Conservation (phyloP, 768 basidiomycete species). For the Calocybe cyanea region DNA sequence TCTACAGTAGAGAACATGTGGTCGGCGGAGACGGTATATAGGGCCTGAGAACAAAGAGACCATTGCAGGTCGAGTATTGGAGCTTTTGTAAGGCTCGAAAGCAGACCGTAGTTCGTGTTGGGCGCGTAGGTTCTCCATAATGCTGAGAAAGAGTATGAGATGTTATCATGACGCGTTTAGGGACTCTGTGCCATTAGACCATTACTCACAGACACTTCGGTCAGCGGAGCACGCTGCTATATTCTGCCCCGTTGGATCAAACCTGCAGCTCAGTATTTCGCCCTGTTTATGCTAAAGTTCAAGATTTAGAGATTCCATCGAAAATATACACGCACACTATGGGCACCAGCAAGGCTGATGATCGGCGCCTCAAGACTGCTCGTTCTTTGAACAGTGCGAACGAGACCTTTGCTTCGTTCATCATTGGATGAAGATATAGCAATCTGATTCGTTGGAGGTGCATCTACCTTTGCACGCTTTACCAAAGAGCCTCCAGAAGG, state of each 20-base stretch:
- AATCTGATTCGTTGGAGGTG: slow-evolving; percentile 57
- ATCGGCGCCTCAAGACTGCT: slow-evolving; percentile 93
- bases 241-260: slow-evolving; percentile 91
- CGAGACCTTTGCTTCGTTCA: slow-evolving; percentile 71
- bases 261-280: slow-evolving; percentile 89
- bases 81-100: slow-evolving; percentile 82
- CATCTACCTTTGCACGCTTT: slow-evolving; percentile 57
- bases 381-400: slow-evolving; percentile 88
- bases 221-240: slow-evolving; percentile 92
- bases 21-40: slow-evolving; percentile 91
- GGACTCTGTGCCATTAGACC: too few species aligned
- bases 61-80: slow-evolving; percentile 92
- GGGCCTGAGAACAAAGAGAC: slow-evolving; percentile 66
- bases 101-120: slow-evolving; percentile 87
- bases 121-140: slow-evolving; percentile 91
- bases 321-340: slow-evolving; percentile 53
- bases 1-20: slow-evolving; percentile 75
- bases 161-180: slow-evolving; percentile 2
- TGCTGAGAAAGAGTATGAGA: slow-evolving; percentile 38
- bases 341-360: slow-evolving; percentile 83
- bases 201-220: slow-evolving; percentile 79
- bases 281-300: slow-evolving; percentile 43
- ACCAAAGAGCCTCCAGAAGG: slow-evolving; percentile 51
- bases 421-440: slow-evolving; percentile 73
- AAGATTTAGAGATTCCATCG: background rate